phyloP scores from a whole-genome alignment of 2,329 filamentous ascomycete species.

The Talaromyces sp. region DNA sequence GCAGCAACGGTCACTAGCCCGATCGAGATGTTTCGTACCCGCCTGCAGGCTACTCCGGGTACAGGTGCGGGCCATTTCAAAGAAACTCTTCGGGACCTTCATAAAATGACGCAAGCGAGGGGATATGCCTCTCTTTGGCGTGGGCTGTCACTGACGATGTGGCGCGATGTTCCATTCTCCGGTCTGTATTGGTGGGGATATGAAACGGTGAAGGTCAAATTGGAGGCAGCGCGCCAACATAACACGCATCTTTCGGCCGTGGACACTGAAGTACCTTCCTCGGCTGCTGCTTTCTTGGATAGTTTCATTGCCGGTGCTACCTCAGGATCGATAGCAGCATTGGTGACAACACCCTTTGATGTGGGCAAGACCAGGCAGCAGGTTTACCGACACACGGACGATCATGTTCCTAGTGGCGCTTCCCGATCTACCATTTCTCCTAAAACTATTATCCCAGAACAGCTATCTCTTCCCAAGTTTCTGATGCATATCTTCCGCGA shows the following conservation, averaged over 20 bases:
- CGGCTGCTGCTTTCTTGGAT: conserved; percentile 71
- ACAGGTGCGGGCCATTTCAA: conserved; percentile 68
- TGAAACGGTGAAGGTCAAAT: conserved; percentile 72
- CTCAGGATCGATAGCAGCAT: conserved; percentile 81
- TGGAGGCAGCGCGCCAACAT: conserved; percentile 69
- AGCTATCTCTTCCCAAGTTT: conserved; percentile 76
- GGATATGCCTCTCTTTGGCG: conserved; percentile 88
- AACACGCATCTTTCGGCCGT: conserved; percentile 24
- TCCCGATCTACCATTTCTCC: conserved; percentile 7
- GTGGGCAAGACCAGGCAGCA: conserved; percentile 96
- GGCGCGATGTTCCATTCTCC: conserved; percentile 96
- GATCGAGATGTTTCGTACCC: conserved; percentile 90
- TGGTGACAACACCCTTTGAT: conserved; percentile 93
- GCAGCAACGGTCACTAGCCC: conserved; percentile 84
- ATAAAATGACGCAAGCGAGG: conserved; percentile 74
- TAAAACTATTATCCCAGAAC: conserved; percentile 61
- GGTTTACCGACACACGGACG: conserved; percentile 66
- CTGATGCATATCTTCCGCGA: conserved; percentile 88
- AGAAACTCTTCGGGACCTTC: conserved; percentile 74
- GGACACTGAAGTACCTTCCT: conserved; percentile 66
- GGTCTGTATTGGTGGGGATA: conserved; percentile 99
- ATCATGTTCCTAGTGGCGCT: conserved; percentile 30
- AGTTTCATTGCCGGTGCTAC: conserved; percentile 84
- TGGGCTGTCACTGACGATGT: conserved; percentile 85
- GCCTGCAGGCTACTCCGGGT: conserved; percentile 76